Conservation (phyloP, 371 early-diverging fungal genomes). For the Cokeromyces recurvatus region DNA sequence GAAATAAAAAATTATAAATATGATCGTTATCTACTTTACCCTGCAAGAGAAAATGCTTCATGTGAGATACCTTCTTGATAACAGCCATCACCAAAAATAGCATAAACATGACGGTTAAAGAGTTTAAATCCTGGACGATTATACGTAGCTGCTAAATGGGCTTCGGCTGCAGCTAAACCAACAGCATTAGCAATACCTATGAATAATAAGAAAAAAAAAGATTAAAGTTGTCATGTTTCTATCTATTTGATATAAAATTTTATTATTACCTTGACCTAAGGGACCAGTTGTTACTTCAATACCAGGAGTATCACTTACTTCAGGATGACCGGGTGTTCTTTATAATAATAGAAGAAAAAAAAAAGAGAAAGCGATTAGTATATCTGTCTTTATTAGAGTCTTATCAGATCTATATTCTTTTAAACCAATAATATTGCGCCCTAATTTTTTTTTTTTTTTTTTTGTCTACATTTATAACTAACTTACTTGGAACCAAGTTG, state of each 20-base stretch:
- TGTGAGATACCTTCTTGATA: constrained; percentile 98
- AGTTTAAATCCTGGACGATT: constrained; percentile 83
- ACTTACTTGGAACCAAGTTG: constrained; percentile 75
- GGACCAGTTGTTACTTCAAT: constrained; percentile 99
- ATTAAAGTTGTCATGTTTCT: background rate
- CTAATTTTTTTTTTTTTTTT: background rate
- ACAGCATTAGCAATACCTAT: constrained; percentile 86
- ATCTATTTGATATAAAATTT: too few relatives aligned
- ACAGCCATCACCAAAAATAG: constrained; percentile 98
- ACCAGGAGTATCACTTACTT: constrained; percentile 79
- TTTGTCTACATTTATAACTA: background rate
- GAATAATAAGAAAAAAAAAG: background rate
- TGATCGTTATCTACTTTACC: constrained; percentile 56
- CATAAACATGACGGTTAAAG: constrained; percentile 84
- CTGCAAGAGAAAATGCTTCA: constrained; percentile 98
- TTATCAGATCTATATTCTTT: constrained; percentile 4
- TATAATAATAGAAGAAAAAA: background rate
- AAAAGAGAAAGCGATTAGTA: too few relatives aligned
- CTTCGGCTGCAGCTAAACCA: constrained; percentile 94
- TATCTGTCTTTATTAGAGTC: too few relatives aligned
- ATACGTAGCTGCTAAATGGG: constrained; percentile 86
- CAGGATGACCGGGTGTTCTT: constrained; percentile 96
- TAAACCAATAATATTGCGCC: background rate
- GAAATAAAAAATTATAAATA: constrained; percentile 1
- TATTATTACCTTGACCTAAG: constrained; percentile 96